Percentiles rank a stretch among this genome's conserved stretches.
Conservation (phyloP, 2,329 filamentous ascomycete genomes). For the Fusarium sp. region DNA sequence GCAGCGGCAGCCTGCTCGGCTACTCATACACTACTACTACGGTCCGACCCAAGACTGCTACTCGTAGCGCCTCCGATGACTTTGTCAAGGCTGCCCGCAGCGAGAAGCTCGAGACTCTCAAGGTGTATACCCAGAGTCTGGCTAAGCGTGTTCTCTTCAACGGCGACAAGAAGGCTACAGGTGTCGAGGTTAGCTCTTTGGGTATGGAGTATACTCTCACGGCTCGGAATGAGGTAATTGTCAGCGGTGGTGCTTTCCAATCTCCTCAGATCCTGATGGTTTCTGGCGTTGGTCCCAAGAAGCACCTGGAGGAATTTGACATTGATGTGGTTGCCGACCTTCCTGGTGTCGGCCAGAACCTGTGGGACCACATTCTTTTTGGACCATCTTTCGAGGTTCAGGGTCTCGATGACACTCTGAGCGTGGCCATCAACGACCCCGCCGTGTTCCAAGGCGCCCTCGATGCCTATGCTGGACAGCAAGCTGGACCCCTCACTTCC, state of each 20-base stretch:
- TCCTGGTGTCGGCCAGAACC: conserved; percentile 33
- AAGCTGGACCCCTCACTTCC: conserved; percentile 35
- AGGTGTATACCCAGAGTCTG: conserved; percentile 53
- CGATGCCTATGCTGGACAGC: conserved; percentile 19
- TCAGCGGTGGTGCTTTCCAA: conserved; percentile 31
- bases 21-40: conserved; percentile 40
- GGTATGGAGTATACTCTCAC: conserved; percentile 29
- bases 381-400: conserved; percentile 30
- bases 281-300: conserved; percentile 31
- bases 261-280: conserved; percentile 37
- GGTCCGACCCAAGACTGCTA: conserved; percentile 27
- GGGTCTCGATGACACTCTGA: conserved; percentile 38
- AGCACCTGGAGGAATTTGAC: conserved; percentile 9
- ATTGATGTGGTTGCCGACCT: conserved; percentile 26
- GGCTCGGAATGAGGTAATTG: conserved; percentile 31
- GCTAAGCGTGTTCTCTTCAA: conserved; percentile 59
- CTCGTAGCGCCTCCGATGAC: conserved; percentile 41
- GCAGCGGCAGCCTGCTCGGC: conserved; percentile 37
- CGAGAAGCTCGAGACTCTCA: conserved; percentile 46
- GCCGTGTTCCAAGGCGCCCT: conserved; percentile 24
- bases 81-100: conserved; percentile 42
- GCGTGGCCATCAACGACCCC: conserved; percentile 29
- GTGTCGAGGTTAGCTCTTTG: conserved; percentile 44
- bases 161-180: conserved; percentile 50
- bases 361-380: conserved; percentile 36